A percentile compares a stretch with the other conserved stretches of the same genome.
Evolutionary conservation across 2,329 filamentous ascomycete species (phyloP).

Genomic region (Fusarium siculi): DNA sequence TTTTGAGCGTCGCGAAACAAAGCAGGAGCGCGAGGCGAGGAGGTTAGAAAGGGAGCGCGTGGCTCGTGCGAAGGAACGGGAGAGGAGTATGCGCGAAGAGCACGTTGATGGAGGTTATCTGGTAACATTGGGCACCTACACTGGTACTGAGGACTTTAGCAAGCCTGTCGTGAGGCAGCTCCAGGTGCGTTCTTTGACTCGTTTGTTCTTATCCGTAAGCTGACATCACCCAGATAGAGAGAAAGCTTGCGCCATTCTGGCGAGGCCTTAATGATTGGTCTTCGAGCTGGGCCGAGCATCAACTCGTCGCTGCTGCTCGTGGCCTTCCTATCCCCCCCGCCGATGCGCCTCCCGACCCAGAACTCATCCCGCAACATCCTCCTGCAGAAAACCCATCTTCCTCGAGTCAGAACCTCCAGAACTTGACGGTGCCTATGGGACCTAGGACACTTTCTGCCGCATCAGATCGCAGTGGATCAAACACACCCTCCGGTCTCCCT

Average conservation of each 20-base stretch:
- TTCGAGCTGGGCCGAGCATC: conserved; percentile 90
- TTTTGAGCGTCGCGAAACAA: conserved; percentile 82
- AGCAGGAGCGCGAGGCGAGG: conserved; percentile 88
- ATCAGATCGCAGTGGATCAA: conserved; percentile 75
- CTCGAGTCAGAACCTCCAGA: conserved; percentile 68
- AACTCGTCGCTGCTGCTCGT: conserved; percentile 90
- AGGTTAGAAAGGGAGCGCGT: conserved; percentile 84
- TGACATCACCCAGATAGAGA: conserved; percentile 77
- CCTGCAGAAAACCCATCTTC: conserved; percentile 61
- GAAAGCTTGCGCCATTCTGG: conserved; percentile 94
- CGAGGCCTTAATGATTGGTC: conserved; percentile 90
- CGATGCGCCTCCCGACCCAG: conserved; percentile 82
- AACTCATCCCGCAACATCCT: conserved; percentile 61
- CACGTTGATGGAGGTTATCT: conserved; percentile 94
- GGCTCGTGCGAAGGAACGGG: conserved; percentile 82
- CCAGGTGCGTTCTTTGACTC: conserved; percentile 70
- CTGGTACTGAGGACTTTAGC: conserved; percentile 91
- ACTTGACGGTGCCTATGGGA: conserved; percentile 81
- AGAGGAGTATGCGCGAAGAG: conserved; percentile 90
- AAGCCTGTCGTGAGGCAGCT: conserved; percentile 88
- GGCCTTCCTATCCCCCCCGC: conserved; percentile 85
- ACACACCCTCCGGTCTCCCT: conserved; percentile 64
- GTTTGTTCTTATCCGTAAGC: background rate
- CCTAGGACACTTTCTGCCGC: conserved; percentile 81
- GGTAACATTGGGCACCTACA: conserved; percentile 94